Conservation (phyloP, 352 stramenopile species). For the Blastocystis sp. region DNA sequence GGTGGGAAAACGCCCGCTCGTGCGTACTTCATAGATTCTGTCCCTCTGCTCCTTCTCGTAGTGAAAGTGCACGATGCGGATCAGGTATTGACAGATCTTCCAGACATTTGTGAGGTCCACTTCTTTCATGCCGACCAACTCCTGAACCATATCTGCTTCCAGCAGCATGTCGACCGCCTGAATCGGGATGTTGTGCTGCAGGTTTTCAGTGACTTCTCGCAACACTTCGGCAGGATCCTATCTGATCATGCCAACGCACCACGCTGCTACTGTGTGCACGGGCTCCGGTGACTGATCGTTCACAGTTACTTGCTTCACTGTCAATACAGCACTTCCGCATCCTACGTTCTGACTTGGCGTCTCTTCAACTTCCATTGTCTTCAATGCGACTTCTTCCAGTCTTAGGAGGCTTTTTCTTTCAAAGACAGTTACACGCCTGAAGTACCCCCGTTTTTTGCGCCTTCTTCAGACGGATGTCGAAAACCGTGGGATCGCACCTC, state of each 20-base stretch:
- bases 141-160: constrained; percentile 29
- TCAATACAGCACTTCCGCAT: background rate
- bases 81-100: constrained; percentile 67
- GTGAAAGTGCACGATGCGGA: constrained; percentile 62
- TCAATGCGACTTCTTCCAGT: background rate
- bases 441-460: background rate
- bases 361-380: constrained; percentile 63
- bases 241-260: background rate
- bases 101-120: constrained; percentile 63
- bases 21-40: constrained; percentile 45
- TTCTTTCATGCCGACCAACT: constrained; percentile 53
- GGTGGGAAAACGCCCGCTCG: background rate
- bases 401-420: constrained; percentile 34
- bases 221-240: constrained; percentile 46
- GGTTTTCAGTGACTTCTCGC: constrained; percentile 48
- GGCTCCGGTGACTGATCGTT: constrained; percentile 2
- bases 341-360: constrained; percentile 11
- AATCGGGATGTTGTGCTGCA: constrained; percentile 68
- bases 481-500: no score
- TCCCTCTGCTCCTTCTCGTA: constrained; percentile 27
- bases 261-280: constrained; percentile 8
- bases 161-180: constrained; percentile 65
- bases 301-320: background rate
- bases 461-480: no score
- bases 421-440: constrained; percentile 56